These are phyloP conservation scores for Suillus subaureus DNA, from an alignment of 768 basidiomycete genomes.

Conservation along the genomic window DNA sequence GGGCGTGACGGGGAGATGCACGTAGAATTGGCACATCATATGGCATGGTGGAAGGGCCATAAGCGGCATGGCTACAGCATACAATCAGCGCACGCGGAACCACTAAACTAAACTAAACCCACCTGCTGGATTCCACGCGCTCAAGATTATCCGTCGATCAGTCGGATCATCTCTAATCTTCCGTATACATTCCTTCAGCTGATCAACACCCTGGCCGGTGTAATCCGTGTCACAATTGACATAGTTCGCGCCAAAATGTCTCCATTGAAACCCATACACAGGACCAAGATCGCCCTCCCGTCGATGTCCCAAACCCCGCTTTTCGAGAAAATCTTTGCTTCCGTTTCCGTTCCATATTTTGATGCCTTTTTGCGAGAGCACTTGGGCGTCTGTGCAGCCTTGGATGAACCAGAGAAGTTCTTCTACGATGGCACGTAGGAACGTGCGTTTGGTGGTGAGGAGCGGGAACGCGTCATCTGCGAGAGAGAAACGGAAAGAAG, in stretches of 20 bases:
- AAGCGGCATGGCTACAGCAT: constrained; percentile 70
- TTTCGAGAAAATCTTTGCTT: constrained; percentile 82
- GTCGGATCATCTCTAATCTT: constrained; percentile 95
- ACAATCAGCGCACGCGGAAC: neutral
- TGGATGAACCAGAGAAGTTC: constrained; percentile 94
- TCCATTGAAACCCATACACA: constrained; percentile 97
- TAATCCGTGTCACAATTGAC: constrained; percentile 76
- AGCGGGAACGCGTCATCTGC: constrained; percentile 76
- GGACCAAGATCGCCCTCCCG: constrained; percentile 94
- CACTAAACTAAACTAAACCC: constrained; percentile 20
- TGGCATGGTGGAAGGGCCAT: constrained; percentile 99
- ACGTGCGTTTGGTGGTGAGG: constrained; percentile 94
- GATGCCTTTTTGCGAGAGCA: constrained; percentile 79
- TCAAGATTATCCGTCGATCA: constrained; percentile 90
- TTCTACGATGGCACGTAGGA: constrained; percentile 87
- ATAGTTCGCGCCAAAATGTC: constrained; percentile 91
- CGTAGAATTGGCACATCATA: constrained; percentile 99
- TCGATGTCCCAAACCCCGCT: constrained; percentile 79
- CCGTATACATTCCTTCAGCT: constrained; percentile 82
- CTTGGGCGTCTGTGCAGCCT: constrained; percentile 79
- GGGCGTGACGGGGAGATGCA: constrained; percentile 71
- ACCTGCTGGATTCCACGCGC: constrained; percentile 99
- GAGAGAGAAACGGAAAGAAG: constrained; percentile 87
- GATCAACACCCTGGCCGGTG: constrained; percentile 86
- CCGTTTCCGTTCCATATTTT: constrained; percentile 99